Evolutionary conservation across 1,284 basidiomycete genomes (phyloP).

Genomic region (Trichosporon sp.): DNA sequence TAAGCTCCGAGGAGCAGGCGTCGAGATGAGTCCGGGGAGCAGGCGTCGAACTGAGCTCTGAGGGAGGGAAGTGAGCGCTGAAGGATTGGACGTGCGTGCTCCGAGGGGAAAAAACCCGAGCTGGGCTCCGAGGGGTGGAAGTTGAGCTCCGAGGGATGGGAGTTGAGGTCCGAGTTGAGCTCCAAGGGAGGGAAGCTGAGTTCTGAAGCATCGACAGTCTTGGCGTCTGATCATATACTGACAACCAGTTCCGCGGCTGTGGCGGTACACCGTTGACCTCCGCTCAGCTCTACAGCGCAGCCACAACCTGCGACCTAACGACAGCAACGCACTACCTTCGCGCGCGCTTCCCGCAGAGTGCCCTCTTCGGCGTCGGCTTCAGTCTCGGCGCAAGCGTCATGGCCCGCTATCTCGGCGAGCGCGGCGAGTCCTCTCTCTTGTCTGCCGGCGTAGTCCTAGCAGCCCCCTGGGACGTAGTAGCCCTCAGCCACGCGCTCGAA

Average conservation of each 20-base stretch:
- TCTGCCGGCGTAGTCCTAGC: constrained; percentile 69
- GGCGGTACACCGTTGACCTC: constrained; percentile 69
- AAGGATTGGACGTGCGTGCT: too few relatives aligned
- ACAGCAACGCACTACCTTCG: constrained; percentile 73
- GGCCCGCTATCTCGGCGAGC: constrained; percentile 84
- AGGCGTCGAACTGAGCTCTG: too few relatives aligned
- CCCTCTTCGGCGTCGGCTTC: constrained; percentile 82
- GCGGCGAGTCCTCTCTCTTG: constrained; percentile 70
- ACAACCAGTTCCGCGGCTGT: constrained; percentile 69
- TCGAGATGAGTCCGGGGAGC: too few relatives aligned
- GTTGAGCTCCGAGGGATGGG: too few relatives aligned
- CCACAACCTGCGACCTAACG: constrained; percentile 76
- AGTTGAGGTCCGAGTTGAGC: too few relatives aligned
- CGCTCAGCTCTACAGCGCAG: constrained; percentile 73
- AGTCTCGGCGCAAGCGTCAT: constrained; percentile 90
- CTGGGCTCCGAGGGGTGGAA: too few relatives aligned
- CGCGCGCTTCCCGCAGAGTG: constrained; percentile 68
- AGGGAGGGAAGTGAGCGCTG: too few relatives aligned
- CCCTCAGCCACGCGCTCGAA: constrained; percentile 52
- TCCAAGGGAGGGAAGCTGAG: too few relatives aligned
- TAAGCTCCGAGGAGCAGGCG: too few relatives aligned
- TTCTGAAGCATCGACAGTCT: too few relatives aligned
- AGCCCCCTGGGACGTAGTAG: constrained; percentile 53
- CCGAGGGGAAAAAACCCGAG: too few relatives aligned
- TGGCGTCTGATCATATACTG: background rate